These are phyloP conservation scores for Trichoderma sp. DNA, from an alignment of 2,329 filamentous ascomycete genomes.

Conservation along the genomic window DNA sequence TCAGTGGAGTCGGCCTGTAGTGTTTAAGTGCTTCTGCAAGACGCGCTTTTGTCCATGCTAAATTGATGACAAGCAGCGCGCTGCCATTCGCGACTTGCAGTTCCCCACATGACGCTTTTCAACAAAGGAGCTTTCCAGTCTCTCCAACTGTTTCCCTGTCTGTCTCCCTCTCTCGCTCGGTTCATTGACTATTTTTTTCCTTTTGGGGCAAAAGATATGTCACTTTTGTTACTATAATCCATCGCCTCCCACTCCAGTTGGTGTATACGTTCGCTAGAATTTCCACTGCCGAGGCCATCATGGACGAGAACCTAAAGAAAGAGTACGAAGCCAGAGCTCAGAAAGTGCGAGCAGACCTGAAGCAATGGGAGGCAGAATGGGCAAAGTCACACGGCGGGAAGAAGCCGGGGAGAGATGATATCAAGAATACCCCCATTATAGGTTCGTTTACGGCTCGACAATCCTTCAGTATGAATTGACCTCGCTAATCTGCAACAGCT, in stretches of 20 bases:
- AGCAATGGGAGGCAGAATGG: constrained; percentile 73
- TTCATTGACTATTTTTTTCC: background rate
- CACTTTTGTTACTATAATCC: background rate
- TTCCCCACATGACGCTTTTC: constrained; percentile 21
- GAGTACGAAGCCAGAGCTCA: constrained; percentile 53
- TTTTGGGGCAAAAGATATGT: background rate
- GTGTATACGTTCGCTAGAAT: background rate
- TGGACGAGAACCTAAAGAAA: constrained; percentile 49
- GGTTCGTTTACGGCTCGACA: constrained; percentile 49
- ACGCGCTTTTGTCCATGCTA: constrained; percentile 14
- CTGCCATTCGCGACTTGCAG: constrained; percentile 2
- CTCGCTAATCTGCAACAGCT: constrained; percentile 43
- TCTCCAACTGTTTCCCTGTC: background rate
- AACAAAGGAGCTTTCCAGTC: background rate
- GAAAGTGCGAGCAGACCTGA: constrained; percentile 67
- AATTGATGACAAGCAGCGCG: constrained; percentile 16
- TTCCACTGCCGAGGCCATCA: constrained; percentile 27
- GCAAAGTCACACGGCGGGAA: constrained; percentile 60
- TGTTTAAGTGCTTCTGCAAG: background rate
- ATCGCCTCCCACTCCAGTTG: background rate
- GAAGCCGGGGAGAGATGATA: constrained; percentile 73
- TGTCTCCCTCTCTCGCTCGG: background rate
- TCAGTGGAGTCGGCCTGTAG: constrained; percentile 10
- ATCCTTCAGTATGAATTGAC: background rate
- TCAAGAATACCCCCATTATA: constrained; percentile 71